These are phyloP conservation scores for Yarrowia hollandica DNA, from an alignment of 805 yeast species.

Conservation along the genomic window DNA sequence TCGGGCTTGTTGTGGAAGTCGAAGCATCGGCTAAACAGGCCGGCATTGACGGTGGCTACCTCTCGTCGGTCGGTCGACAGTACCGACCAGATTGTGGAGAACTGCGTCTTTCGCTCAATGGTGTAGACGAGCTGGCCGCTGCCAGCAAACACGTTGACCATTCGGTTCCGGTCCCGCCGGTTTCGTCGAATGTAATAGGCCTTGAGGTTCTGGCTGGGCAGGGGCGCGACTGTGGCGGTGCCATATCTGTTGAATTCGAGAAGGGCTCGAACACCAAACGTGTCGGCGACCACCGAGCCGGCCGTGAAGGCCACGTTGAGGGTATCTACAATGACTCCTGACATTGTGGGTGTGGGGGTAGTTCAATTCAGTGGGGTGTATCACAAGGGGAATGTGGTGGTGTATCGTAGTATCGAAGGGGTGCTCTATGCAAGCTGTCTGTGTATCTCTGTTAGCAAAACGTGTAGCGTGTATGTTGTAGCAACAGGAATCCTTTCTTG, in stretches of 20 bases:
- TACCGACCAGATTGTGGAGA: constrained; percentile 56
- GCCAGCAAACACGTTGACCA: constrained; percentile 52
- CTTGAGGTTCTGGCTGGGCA: constrained; percentile 35
- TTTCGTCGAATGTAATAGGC: constrained; percentile 53
- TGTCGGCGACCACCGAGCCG: constrained; percentile 26
- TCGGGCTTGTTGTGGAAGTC: constrained; percentile 52
- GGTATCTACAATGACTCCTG: constrained; percentile 23
- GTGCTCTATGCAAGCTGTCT: not conserved
- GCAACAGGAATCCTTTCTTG: constrained; percentile 23
- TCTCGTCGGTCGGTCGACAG: constrained; percentile 49
- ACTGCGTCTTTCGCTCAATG: constrained; percentile 52
- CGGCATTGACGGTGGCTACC: constrained; percentile 54
- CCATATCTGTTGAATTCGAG: constrained; percentile 27
- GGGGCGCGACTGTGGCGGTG: constrained; percentile 16
- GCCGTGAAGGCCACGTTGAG: constrained; percentile 25
- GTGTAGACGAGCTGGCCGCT: constrained; percentile 50
- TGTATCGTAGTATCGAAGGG: not conserved
- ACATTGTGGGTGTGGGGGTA: constrained; percentile 14
- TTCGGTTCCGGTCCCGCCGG: constrained; percentile 47
- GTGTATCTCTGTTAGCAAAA: constrained; percentile 16
- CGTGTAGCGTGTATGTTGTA: constrained; percentile 3
- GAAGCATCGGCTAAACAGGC: constrained; percentile 48
- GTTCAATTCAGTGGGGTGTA: not conserved
- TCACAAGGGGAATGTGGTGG: not conserved
- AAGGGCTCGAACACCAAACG: constrained; percentile 22